Percentiles rank a stretch among this genome's conserved stretches.
phyloP scores from a whole-genome alignment of 108 stramenopile species.

The Pelagomonas calceolata region DNA sequence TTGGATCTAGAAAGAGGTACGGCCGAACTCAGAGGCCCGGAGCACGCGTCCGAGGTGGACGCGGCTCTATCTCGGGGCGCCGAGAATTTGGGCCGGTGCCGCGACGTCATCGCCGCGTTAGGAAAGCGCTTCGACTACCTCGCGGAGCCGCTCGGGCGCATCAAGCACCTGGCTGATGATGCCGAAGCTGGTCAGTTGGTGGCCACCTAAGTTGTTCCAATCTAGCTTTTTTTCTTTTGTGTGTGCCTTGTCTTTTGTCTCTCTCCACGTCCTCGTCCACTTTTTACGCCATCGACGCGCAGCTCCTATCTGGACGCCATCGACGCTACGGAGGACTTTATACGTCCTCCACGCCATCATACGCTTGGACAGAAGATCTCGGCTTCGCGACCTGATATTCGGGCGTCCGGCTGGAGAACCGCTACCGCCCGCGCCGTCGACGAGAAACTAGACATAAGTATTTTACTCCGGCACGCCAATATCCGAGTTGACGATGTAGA shows the following conservation, averaged over 20 bases:
- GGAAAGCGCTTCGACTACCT: neutral
- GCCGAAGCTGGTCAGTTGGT: neutral
- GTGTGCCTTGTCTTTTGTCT: too few relatives aligned
- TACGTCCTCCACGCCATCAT: too few relatives aligned
- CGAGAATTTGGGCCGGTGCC: neutral
- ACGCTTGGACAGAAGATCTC: too few relatives aligned
- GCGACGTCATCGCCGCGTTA: neutral
- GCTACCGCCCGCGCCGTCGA: too few relatives aligned
- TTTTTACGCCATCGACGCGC: too few relatives aligned
- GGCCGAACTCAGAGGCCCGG: neutral
- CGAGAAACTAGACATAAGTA: too few relatives aligned
- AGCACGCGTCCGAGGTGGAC: neutral
- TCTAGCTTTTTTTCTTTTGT: too few relatives aligned
- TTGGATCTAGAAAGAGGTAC: neutral
- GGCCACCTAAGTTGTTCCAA: neutral
- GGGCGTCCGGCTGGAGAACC: too few relatives aligned
- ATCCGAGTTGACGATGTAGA: constrained; percentile 36
- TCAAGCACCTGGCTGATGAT: neutral
- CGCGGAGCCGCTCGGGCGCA: neutral
- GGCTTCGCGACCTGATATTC: too few relatives aligned
- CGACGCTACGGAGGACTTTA: too few relatives aligned
- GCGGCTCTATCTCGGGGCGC: neutral
- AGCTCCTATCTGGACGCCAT: too few relatives aligned
- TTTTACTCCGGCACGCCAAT: neutral
- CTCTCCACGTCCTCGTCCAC: too few relatives aligned